Conservation (phyloP, 179 eudicot genomes). For the Amaranthus tricolor region DNA sequence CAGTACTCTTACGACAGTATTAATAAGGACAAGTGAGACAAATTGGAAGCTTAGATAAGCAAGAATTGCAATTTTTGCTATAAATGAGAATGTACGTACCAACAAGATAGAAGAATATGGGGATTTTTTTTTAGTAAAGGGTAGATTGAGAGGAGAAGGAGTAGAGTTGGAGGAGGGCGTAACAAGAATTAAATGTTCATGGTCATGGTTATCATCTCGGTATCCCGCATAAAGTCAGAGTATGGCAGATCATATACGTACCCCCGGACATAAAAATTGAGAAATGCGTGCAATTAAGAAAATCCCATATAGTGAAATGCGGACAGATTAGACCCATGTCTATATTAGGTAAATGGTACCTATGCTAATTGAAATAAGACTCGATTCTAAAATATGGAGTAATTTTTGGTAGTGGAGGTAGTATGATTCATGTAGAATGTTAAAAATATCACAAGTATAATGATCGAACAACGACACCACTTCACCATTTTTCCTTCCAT, state of each 20-base stretch:
- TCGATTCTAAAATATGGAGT: too few species aligned
- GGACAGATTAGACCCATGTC: too few species aligned
- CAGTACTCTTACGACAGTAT: background rate
- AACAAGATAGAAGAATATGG: too few species aligned
- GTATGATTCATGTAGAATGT: background rate
- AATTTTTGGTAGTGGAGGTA: background rate
- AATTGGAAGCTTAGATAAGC: constrained; percentile 20
- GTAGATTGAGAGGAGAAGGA: too few species aligned
- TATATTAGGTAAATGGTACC: too few species aligned
- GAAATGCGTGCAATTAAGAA: background rate
- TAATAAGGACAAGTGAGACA: constrained; percentile 5
- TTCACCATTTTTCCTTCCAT: constrained; percentile 10
- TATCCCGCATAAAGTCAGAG: too few species aligned
- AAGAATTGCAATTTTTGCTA: background rate
- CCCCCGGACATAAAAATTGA: background rate
- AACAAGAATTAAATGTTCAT: too few species aligned
- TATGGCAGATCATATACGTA: background rate
- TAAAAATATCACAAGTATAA: background rate
- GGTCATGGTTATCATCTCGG: too few species aligned
- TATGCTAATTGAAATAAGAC: too few species aligned
- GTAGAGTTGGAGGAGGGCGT: too few species aligned
- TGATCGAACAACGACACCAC: constrained; percentile 10
- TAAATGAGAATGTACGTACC: too few species aligned
- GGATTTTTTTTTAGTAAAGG: too few species aligned
- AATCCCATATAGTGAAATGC: background rate